phyloP scores from a whole-genome alignment of 257 asterid genomes.

The Catharanthus roseus region DNA sequence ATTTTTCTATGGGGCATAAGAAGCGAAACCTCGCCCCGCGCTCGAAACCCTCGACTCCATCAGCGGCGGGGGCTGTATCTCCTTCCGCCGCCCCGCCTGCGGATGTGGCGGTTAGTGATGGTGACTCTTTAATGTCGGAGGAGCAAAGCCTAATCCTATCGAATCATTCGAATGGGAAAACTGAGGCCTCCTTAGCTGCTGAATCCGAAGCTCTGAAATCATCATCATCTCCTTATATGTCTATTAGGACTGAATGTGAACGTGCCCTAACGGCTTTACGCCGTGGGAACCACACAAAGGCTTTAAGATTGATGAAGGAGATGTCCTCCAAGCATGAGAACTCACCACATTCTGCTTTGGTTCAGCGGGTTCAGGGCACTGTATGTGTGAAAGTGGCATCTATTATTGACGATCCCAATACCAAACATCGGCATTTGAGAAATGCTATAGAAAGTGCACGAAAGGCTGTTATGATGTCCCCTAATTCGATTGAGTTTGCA shows the following conservation, averaged over 20 bases:
- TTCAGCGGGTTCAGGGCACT: slow-evolving; percentile 69
- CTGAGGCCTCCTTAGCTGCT: background rate
- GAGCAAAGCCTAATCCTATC: background rate
- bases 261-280: slow-evolving; percentile 62
- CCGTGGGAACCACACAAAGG: slow-evolving; percentile 62
- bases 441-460: slow-evolving; percentile 72
- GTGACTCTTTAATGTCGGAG: background rate
- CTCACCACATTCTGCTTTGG: slow-evolving; percentile 50
- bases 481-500: slow-evolving; percentile 67
- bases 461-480: slow-evolving; percentile 48
- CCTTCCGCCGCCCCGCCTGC: slow-evolving; percentile 1
- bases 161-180: slow-evolving; percentile 6
- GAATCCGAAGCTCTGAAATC: slow-evolving; percentile 11
- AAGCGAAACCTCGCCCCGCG: slow-evolving; percentile 43
- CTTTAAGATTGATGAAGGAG: slow-evolving; percentile 75
- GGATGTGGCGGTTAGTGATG: background rate
- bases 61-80: slow-evolving; percentile 22
- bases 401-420: slow-evolving; percentile 52
- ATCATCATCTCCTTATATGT: slow-evolving; percentile 24
- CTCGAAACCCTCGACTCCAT: slow-evolving; percentile 32
- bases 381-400: slow-evolving; percentile 59
- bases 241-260: slow-evolving; percentile 59
- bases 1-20: slow-evolving; percentile 37
- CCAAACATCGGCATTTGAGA: slow-evolving; percentile 58
- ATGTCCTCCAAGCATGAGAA: slow-evolving; percentile 49